Base-by-base conservation (phyloP, 176 grass and related monocot species). In the Oryza brachyantha region DNA sequence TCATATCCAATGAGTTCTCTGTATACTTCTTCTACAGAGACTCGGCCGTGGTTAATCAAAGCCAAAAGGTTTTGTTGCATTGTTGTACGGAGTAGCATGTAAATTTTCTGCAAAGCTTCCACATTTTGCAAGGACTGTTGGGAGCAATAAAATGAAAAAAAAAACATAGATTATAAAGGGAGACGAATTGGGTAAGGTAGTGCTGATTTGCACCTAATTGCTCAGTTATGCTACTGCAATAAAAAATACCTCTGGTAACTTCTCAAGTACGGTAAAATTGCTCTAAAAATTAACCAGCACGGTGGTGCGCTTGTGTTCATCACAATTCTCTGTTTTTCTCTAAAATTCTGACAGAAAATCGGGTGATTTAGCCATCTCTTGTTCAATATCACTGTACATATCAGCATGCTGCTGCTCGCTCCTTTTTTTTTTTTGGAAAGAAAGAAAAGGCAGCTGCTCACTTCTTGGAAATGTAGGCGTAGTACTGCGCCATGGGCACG, bases 401-500 rank as follows among this genome's bases (percentile, higher is more conserved):
- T 31, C 21, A 73, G 3, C n/a, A 32, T 2, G 70, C 29, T 27
- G 0, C 34, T 43, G 13, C 48, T 52, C 39, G 7, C 19, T 52
- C n/a, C n/a, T 21, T 52, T 21, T 16, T 19, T 48, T 0, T 2
- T 19, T 50, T 19, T 7, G 5, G 19, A 1, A 19, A 5, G 46
- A 50, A 50, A 19, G 17, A 52, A 7, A 19, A 52, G 46, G 21
- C 12, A 32, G 70, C 42, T 34, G 38, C 62, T 83, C 92, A 97
- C 72, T 99, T 99, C 85, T 99, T 99, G 71, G 96, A 99, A 28
- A 99, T 64, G 81, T 99, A 95, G 32, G 96, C 96, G 66, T 99
- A 99, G 66, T 99, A 99, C 78, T 99, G 96, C 72, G 96, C 96
- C 96, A 99, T 99, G 31, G 96, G 96, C 77, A 99, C 96, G 50